A percentile compares a stretch with the other conserved stretches of the same genome.
Conservation (phyloP, 257 asterid genomes). For the Solanum appendiculatum region DNA sequence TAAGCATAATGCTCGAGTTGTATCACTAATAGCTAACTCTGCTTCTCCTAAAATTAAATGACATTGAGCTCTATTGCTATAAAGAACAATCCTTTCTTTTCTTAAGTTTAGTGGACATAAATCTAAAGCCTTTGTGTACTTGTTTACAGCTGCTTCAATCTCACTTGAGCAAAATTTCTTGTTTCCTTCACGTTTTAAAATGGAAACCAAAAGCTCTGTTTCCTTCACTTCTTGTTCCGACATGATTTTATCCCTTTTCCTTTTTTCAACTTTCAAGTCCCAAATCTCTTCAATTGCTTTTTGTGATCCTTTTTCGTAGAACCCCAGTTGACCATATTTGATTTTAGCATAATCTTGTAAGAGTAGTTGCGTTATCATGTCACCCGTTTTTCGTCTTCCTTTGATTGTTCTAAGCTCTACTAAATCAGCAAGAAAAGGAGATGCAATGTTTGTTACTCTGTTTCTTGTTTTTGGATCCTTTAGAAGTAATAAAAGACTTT, state of each 20-base stretch:
- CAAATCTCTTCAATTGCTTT: constrained; percentile 11
- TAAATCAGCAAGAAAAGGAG: constrained; percentile 20
- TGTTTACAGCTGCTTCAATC: constrained; percentile 2
- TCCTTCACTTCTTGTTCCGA: constrained; percentile 10
- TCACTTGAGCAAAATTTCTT: constrained; percentile 14
- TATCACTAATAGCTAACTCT: constrained; percentile 16
- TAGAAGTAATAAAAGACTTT: constrained; percentile 14
- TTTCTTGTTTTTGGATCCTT: constrained; percentile 12
- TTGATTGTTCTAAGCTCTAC: constrained; percentile 13
- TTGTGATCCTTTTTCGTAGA: background rate
- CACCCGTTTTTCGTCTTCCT: constrained; percentile 10
- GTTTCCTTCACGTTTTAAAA: constrained; percentile 24
- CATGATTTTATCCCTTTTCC: constrained; percentile 8
- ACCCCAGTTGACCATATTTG: constrained; percentile 1
- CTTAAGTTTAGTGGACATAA: constrained; percentile 20
- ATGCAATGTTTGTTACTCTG: background rate
- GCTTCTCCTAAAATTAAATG: constrained; percentile 15
- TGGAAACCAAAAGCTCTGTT: background rate
- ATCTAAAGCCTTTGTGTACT: constrained; percentile 13
- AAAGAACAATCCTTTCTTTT: constrained; percentile 20
- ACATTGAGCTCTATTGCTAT: constrained; percentile 30
- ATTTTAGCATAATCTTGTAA: constrained; percentile 12
- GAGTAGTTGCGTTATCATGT: constrained; percentile 6
- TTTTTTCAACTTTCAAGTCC: constrained; percentile 19
- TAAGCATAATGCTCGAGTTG: constrained; percentile 26